These are phyloP conservation scores for Colletotrichum nymphaeae DNA, from an alignment of 2,329 filamentous ascomycete species.

Conservation along the genomic window DNA sequence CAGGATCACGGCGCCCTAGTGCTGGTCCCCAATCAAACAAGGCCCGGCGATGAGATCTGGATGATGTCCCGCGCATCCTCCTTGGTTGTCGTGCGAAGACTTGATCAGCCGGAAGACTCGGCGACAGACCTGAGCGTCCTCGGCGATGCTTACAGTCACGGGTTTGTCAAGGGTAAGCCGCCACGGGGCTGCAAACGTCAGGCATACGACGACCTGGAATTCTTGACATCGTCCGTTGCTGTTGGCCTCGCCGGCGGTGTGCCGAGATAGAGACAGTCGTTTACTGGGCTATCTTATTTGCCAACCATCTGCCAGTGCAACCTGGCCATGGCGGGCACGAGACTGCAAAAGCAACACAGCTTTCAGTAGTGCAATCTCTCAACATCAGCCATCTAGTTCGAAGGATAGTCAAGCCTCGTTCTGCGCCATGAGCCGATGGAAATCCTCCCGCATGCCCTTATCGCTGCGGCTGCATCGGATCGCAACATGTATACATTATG, in stretches of 20 bases:
- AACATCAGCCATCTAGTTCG: neutral
- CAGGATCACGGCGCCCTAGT: conserved; percentile 33
- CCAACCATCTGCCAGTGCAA: neutral
- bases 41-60: conserved; percentile 35
- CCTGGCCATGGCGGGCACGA: neutral
- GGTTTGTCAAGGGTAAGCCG: conserved; percentile 11
- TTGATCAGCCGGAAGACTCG: neutral
- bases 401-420: neutral
- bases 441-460: neutral
- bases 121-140: conserved; percentile 20
- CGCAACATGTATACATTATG: neutral
- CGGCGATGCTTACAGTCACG: conserved; percentile 31
- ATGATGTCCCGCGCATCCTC: conserved; percentile 16
- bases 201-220: conserved; percentile 26
- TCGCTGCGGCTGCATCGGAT: neutral
- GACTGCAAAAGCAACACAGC: neutral
- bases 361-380: neutral
- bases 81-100: conserved; percentile 20
- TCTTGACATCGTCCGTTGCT: conserved; percentile 34
- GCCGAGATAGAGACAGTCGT: neutral
- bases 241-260: conserved; percentile 35
- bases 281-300: neutral
- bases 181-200: conserved; percentile 8
- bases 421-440: neutral
- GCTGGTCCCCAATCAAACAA: conserved; percentile 21